Evolutionary conservation across 345 rosid species (phyloP), one percentile per base, ranked within the genome.

Genomic region (Acer campestre): DNA sequence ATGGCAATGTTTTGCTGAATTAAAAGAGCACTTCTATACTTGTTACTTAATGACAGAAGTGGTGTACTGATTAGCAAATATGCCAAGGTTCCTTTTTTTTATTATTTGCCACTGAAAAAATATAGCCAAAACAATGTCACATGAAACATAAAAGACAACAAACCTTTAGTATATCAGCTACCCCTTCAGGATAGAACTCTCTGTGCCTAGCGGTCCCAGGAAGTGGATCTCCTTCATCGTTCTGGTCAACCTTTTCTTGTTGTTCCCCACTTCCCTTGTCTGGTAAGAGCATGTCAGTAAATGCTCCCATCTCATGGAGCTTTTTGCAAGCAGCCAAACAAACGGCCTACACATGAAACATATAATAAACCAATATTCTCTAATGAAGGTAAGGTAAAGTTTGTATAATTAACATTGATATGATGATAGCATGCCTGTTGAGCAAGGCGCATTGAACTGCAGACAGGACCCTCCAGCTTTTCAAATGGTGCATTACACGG

Each of bases 121-220:
- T 35, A 63, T 20, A 22, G 48, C 18, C 20, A 49, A 70, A 68
- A 55, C 27, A 25, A 68, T 55, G 29, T 66, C 12, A 35, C 38
- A 35, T 35, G 5, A 35, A 35, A 58, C 62, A 79, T 44, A 62
- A 27, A 75, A 56, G 51, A 80, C n/a, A 82, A 80, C 89, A 75
- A 72, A 90, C 99, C 97, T 91, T 88, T 44, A 96, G 97, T 79
- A 87, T 83, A 79, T 87, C 86, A 62, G 99, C 98, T 65, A 96
- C 97, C 71, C 99, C 99, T 89, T 96, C 99, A 5, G 99, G 99
- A 84, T 96, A 96, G 86, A 96, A 96, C 86, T 96, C 99, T 79
- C 99, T 88, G 78, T 96, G 99, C 78, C 98, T 91, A 79, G 97
- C 97, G 83, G 99, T 96, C 78, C 98, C 99, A 71, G 99, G 99